A percentile compares a stretch with the other conserved stretches of the same genome.
These are phyloP conservation scores for Spathaspora arborariae DNA, from an alignment of 805 yeast species.

Conservation along the genomic window DNA sequence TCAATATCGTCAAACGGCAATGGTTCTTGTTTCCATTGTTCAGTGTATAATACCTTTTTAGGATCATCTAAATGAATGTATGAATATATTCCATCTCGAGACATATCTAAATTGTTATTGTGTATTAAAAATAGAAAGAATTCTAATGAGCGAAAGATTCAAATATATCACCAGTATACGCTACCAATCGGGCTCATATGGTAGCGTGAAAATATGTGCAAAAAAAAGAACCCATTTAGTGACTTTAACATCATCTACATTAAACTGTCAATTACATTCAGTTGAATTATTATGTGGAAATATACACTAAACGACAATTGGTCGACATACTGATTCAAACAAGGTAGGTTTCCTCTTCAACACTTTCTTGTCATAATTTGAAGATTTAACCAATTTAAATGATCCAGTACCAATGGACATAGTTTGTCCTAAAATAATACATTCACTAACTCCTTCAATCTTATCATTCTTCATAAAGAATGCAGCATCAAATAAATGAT, in stretches of 20 bases:
- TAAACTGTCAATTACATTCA: no score
- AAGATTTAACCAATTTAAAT: constrained; percentile 72
- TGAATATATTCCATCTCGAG: constrained; percentile 20
- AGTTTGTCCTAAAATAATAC: constrained; percentile 96
- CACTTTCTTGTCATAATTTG: constrained; percentile 41
- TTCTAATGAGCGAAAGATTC: no score
- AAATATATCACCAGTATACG: no score
- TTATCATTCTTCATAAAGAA: constrained; percentile 95
- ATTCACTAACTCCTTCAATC: constrained; percentile 96
- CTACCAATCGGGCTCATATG: no score
- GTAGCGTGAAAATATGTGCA: no score
- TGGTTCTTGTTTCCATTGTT: constrained; percentile 38
- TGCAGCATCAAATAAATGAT: constrained; percentile 96
- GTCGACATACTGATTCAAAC: constrained; percentile 32
- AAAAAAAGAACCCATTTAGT: no score
- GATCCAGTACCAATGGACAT: constrained; percentile 98
- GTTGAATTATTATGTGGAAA: not conserved
- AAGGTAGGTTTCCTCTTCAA: constrained; percentile 41
- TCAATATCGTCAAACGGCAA: constrained; percentile 42
- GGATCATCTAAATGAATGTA: constrained; percentile 35
- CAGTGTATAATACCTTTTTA: constrained; percentile 39
- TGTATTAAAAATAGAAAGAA: no score
- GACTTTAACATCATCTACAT: no score
- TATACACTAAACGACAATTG: not conserved
- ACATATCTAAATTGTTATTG: constrained; percentile 4